A percentile compares a stretch with the other conserved stretches of the same genome.
phyloP scores from a whole-genome alignment of 345 rosid genomes.

The Cochlearia excelsa region DNA sequence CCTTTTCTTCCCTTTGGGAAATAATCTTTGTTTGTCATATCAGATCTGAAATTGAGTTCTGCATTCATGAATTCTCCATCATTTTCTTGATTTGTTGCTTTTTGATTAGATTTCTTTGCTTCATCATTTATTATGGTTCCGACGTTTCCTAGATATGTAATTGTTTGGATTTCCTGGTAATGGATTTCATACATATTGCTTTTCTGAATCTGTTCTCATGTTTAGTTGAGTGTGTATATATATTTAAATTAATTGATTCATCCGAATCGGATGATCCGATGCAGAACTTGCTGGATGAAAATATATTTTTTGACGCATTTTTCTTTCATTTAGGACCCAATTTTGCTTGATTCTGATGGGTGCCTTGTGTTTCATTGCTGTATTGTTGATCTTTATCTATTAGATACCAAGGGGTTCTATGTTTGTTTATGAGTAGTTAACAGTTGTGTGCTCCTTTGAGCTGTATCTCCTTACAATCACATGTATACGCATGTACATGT shows the following conservation, averaged over 20 bases:
- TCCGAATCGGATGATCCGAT: not conserved
- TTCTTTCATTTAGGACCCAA: not conserved
- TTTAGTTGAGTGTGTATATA: not conserved
- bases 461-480: not conserved
- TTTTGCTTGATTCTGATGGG: slow-evolving; percentile 18
- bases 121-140: slow-evolving; percentile 1
- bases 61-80: not conserved
- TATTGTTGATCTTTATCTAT: slow-evolving; percentile 4
- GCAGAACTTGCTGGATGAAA: not conserved
- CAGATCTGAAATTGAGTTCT: slow-evolving; percentile 2
- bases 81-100: not conserved
- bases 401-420: slow-evolving; percentile 10
- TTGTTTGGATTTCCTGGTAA: not conserved
- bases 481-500: not conserved
- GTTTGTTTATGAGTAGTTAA: slow-evolving; percentile 15
- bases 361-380: slow-evolving; percentile 6
- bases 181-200: not conserved
- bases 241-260: not conserved
- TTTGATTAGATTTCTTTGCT: not conserved
- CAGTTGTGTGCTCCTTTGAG: slow-evolving; percentile 1
- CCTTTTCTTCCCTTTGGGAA: not conserved
- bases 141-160: not conserved
- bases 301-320: not conserved
- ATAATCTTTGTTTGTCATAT: slow-evolving; percentile 3
- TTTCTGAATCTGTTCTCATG: slow-evolving; percentile 4